These are phyloP conservation scores for Zopfochytrium polystomum DNA, from an alignment of 371 early-diverging fungal genomes.

Conservation along the genomic window DNA sequence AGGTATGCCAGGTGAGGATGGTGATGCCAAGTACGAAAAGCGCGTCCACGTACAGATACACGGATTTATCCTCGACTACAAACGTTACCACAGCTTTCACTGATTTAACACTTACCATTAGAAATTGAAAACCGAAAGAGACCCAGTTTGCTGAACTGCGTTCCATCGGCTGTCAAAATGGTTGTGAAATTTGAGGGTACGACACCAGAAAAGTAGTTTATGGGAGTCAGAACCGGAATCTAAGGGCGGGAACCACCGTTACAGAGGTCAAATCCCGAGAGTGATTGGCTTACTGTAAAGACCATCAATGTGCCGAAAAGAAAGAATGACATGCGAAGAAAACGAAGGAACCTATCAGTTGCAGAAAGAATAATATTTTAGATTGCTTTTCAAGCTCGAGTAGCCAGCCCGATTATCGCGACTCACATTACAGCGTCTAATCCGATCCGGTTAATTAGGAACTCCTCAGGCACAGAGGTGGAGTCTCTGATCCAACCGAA, in stretches of 20 bases:
- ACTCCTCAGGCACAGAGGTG: constrained; percentile 30
- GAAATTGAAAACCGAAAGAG: constrained; percentile 36
- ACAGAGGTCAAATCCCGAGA: background rate
- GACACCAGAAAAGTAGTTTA: constrained; percentile 40
- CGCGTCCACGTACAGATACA: constrained; percentile 27
- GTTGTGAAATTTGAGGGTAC: background rate
- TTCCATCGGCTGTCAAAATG: constrained; percentile 1
- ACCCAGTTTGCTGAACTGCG: constrained; percentile 15
- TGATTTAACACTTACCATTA: background rate
- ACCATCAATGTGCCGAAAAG: constrained; percentile 24
- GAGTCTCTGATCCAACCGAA: constrained; percentile 44
- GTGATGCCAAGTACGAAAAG: constrained; percentile 34
- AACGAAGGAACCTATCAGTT: constrained; percentile 38
- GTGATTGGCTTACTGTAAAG: constrained; percentile 5
- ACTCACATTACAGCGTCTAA: constrained; percentile 46
- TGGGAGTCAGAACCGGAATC: constrained; percentile 29
- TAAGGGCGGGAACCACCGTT: constrained; percentile 8
- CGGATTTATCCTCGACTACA: constrained; percentile 16
- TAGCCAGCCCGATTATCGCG: background rate
- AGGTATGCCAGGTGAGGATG: constrained; percentile 23
- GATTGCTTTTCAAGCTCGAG: background rate
- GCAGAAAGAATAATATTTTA: background rate
- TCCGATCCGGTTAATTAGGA: constrained; percentile 39
- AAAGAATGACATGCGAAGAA: constrained; percentile 35
- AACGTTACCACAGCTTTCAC: background rate